Conservation (phyloP, 768 basidiomycete species). For the Hydnomerulius pinastri region DNA sequence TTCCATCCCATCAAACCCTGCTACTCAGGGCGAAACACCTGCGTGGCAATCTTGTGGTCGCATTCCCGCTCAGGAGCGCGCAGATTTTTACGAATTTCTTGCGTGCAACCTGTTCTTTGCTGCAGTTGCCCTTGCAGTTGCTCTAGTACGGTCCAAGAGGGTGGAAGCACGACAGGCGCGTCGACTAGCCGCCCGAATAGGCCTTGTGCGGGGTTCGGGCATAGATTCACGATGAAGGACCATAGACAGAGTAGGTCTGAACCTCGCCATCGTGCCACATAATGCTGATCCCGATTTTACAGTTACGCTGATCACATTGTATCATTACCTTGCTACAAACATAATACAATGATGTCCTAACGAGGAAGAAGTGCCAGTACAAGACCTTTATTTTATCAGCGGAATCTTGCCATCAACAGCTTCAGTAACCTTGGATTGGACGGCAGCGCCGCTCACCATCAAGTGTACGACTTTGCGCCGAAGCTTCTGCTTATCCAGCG, state of each 20-base stretch:
- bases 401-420: no score
- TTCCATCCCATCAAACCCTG: constrained; percentile 10
- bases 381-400: no score
- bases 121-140: constrained; percentile 59
- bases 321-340: neutral
- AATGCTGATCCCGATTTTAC: neutral
- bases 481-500: no score
- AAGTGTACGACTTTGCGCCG: no score
- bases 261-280: neutral
- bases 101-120: constrained; percentile 81
- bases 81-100: constrained; percentile 90
- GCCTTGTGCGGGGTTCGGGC: constrained; percentile 49
- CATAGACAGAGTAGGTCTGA: constrained; percentile 4
- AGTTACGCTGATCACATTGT: neutral
- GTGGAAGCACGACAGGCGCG: constrained; percentile 75
- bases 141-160: constrained; percentile 68
- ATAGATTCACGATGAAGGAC: constrained; percentile 9
- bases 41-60: constrained; percentile 96
- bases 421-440: no score
- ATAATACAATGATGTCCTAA: neutral
- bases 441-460: no score
- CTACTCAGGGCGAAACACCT: constrained; percentile 55
- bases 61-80: constrained; percentile 74
- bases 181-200: constrained; percentile 85
- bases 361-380: no score